Conservation (phyloP, 345 rosid species). For the Lepidium didymum region DNA sequence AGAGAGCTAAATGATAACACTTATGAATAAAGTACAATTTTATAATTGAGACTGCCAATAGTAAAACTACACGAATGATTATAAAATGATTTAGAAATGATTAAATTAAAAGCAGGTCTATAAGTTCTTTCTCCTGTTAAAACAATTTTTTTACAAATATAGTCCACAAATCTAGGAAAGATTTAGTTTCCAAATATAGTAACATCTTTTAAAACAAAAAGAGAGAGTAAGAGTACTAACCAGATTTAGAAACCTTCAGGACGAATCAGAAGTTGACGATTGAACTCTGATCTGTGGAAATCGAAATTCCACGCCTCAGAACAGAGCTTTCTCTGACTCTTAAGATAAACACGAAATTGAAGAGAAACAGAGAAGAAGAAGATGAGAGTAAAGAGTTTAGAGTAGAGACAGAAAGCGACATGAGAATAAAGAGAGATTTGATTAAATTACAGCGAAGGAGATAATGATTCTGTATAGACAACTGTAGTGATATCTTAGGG, state of each 20-base stretch:
- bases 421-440: conserved; percentile 14
- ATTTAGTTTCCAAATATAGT: conserved; percentile 11
- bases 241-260: conserved; percentile 20
- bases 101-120: not conserved
- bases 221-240: conserved; percentile 3
- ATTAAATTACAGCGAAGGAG: conserved; percentile 21
- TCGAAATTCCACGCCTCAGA: conserved; percentile 12
- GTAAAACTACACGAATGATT: conserved; percentile 14
- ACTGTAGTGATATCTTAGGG: conserved; percentile 13
- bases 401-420: conserved; percentile 28
- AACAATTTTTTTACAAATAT: not conserved
- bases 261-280: conserved; percentile 19
- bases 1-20: not conserved
- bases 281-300: conserved; percentile 1
- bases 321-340: not conserved
- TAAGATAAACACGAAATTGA: not conserved
- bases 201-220: not conserved
- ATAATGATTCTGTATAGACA: conserved; percentile 23
- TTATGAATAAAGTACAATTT: not conserved
- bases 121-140: not conserved
- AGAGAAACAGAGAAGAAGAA: conserved; percentile 3
- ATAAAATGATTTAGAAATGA: not conserved
- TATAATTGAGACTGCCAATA: not conserved
- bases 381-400: conserved; percentile 9
- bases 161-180: not conserved